Evolutionary conservation across 345 rosid species (phyloP), one percentile per base, ranked within the genome.

Genomic region (Eucalyptus leucophloia): DNA sequence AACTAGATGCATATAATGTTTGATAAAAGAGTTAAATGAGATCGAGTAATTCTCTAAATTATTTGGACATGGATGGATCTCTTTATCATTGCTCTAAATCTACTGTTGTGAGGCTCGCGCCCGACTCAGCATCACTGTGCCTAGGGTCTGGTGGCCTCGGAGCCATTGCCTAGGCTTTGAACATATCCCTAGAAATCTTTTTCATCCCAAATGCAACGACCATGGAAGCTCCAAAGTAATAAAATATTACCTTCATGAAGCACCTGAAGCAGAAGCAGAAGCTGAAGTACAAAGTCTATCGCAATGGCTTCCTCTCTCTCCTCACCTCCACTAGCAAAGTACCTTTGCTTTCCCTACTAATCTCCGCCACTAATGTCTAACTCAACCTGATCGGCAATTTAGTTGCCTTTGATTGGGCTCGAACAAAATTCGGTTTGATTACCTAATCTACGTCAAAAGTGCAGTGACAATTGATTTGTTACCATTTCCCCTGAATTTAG

Each of bases 181-280:
- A 51, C 54, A 51, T 7, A 18, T 51, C 54, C 23, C 54, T 51
- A 51, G 54, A 51, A 51, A 51, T 18, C 23, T 51, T 18, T 18
- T 51, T 51, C 21, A 51, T 51, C 54, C 4, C 54, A 51, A 51
- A 18, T 51, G 8, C 8, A 51, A 7, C 4, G 21, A 17, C 21
- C 54, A 17, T 51, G 54, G 54, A 51, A 51, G 21, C 54, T 51
- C 8, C 8, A 17, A 51, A 51, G 54, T 17, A 51, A 51, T 51
- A 17, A 97, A 91, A 88, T 67, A 96, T 94, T 67, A 93, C 96
- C 91, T 97, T 94, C 92, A 95, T 98, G 88, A 96, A 96, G 93
- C 97, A 98, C 90, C 42, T 96, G 62, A 95, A 95, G 89, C 3
- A 17, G 54, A 51, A 51, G 21, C 96, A 95, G 2, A 56, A 23